Conservation (phyloP, 108 stramenopile genomes). For the Cyclostephanos invisitatus region DNA sequence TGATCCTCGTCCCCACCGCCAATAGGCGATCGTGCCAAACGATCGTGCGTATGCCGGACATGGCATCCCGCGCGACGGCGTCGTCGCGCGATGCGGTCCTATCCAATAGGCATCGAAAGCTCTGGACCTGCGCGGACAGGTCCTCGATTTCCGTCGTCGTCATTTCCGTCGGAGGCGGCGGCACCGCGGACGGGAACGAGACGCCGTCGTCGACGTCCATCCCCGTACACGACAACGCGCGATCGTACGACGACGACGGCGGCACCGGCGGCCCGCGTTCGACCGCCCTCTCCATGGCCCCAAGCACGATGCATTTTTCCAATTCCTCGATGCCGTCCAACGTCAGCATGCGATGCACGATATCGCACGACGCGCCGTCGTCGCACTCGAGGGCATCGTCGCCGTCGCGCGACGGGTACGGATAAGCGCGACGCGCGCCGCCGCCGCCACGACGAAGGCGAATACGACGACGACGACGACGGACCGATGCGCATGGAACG, state of each 20-base stretch:
- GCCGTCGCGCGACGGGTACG: no score
- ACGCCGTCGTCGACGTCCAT: no score
- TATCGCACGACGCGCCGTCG: background rate
- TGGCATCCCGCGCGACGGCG: background rate
- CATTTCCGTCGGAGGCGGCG: no score
- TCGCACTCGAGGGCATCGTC: constrained; percentile 8
- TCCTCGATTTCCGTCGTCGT: background rate
- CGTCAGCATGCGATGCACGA: constrained; percentile 18
- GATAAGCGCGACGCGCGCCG: no score
- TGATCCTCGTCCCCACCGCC: constrained; percentile 5
- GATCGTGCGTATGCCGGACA: background rate
- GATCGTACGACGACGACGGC: background rate
- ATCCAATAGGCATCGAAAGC: constrained; percentile 13
- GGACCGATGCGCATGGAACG: no score
- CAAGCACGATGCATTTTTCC: constrained; percentile 29
- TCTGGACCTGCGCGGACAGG: constrained; percentile 9
- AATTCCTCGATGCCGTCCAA: constrained; percentile 37
- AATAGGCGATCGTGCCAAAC: background rate
- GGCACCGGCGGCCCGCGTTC: background rate
- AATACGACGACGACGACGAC: constrained; percentile 20
- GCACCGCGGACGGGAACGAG: no score
- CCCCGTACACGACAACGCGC: background rate
- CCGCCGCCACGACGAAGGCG: background rate
- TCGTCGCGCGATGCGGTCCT: constrained; percentile 7
- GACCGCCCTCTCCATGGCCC: constrained; percentile 8